A percentile compares a stretch with the other conserved stretches of the same genome.
phyloP scores from a whole-genome alignment of 2,329 filamentous ascomycete species.

The Fusarium coffeatum region DNA sequence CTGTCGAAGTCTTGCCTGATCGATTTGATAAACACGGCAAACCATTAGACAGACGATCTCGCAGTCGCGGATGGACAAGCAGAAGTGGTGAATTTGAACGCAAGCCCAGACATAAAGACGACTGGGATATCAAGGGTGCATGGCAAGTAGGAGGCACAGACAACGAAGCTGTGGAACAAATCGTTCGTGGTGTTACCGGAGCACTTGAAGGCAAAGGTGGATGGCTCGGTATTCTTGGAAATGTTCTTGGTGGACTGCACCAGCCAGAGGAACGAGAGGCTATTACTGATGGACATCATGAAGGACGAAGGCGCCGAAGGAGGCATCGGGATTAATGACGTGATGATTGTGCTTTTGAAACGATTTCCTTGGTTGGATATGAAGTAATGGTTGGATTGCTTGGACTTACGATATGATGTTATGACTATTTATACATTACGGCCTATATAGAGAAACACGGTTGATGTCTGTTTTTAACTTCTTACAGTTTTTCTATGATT shows the following conservation, averaged over 20 bases:
- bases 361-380: conserved; percentile 35
- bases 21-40: conserved; percentile 60
- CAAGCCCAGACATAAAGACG: conserved; percentile 47
- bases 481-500: not conserved
- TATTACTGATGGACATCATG: conserved; percentile 35
- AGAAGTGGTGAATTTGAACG: conserved; percentile 59
- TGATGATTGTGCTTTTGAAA: conserved; percentile 35
- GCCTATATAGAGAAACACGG: conserved; percentile 43
- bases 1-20: conserved; percentile 59
- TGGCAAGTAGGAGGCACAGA: conserved; percentile 62
- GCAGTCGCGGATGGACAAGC: conserved; percentile 48
- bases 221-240: conserved; percentile 49
- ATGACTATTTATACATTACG: conserved; percentile 45
- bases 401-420: conserved; percentile 39
- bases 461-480: conserved; percentile 26
- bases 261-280: conserved; percentile 12
- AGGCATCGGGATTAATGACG: conserved; percentile 38
- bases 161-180: conserved; percentile 53
- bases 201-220: conserved; percentile 48
- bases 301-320: conserved; percentile 32
- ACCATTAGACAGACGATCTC: conserved; percentile 50
- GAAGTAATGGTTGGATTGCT: conserved; percentile 28
- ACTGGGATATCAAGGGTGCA: conserved; percentile 54
- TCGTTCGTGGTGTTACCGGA: conserved; percentile 45
- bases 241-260: conserved; percentile 46